Conservation (phyloP, 1,284 basidiomycete genomes). For the Fomitopsis palustris region DNA sequence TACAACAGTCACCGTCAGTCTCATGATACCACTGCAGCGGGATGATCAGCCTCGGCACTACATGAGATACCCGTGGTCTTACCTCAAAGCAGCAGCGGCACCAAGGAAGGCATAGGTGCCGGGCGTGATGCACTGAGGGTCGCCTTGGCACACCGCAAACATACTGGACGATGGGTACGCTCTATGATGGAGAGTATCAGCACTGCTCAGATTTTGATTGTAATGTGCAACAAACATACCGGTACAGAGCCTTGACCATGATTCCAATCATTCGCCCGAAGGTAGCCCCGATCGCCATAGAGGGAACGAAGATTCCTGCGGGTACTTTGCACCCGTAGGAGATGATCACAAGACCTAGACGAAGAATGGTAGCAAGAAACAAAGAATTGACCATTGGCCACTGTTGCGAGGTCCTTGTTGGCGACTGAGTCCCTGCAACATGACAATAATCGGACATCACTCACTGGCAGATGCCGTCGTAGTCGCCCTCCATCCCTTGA, state of each 20-base stretch:
- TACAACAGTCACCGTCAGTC: constrained; percentile 96
- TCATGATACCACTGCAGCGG: constrained; percentile 79
- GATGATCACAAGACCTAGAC: constrained; percentile 84
- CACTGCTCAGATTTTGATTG: background rate
- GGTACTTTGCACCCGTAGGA: constrained; percentile 98
- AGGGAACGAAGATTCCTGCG: constrained; percentile 96
- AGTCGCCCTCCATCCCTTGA: constrained; percentile 84
- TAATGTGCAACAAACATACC: constrained; percentile 41
- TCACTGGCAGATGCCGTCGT: constrained; percentile 92
- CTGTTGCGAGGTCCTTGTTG: constrained; percentile 75
- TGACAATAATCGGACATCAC: constrained; percentile 25
- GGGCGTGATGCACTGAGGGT: constrained; percentile 96
- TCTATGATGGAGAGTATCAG: constrained; percentile 35
- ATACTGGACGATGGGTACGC: constrained; percentile 81
- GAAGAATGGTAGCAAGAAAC: constrained; percentile 86
- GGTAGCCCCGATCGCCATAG: constrained; percentile 95
- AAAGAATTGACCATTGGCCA: constrained; percentile 96
- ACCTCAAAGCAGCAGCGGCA: constrained; percentile 92
- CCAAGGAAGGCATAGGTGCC: constrained; percentile 97
- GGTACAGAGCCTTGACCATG: constrained; percentile 88
- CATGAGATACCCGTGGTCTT: constrained; percentile 16
- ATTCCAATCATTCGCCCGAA: constrained; percentile 97
- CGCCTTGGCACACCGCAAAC: constrained; percentile 88
- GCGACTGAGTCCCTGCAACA: background rate
- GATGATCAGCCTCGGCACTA: background rate